Percentiles rank a stretch among this genome's conserved stretches.
These are phyloP conservation scores for Aureobasidium sp. DNA, from an alignment of 2,329 filamentous ascomycete species.

Conservation along the genomic window DNA sequence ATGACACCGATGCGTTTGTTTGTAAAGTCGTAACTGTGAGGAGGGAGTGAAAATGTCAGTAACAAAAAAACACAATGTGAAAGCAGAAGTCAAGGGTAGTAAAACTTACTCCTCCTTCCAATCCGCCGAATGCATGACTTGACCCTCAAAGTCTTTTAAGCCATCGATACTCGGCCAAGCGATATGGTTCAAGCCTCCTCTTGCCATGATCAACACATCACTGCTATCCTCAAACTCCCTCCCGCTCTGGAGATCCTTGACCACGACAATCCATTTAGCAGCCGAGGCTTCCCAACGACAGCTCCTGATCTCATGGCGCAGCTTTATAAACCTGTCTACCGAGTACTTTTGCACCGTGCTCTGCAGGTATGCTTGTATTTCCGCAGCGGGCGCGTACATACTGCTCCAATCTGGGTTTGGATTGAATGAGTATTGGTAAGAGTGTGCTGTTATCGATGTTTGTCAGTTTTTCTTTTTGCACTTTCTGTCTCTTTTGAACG, in stretches of 20 bases:
- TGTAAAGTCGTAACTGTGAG: constrained; percentile 17
- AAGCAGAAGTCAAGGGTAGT: not conserved
- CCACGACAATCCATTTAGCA: constrained; percentile 29
- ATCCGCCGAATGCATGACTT: constrained; percentile 46
- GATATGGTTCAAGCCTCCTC: constrained; percentile 44
- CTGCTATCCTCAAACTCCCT: constrained; percentile 33
- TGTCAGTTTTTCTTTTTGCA: not conserved
- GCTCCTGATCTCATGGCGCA: constrained; percentile 27
- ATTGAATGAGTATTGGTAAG: constrained; percentile 36
- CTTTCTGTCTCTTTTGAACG: too few species aligned
- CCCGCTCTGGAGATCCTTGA: constrained; percentile 24
- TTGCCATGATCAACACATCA: constrained; percentile 41
- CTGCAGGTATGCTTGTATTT: constrained; percentile 32
- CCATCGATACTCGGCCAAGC: constrained; percentile 46
- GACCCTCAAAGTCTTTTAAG: constrained; percentile 42
- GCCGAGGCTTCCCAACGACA: constrained; percentile 27
- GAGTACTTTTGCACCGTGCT: constrained; percentile 28
- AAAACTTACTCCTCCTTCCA: constrained; percentile 39
- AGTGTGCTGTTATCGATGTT: constrained; percentile 23
- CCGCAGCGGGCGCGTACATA: constrained; percentile 31
- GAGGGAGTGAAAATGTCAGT: constrained; percentile 21
- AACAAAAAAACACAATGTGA: not conserved
- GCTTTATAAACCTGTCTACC: constrained; percentile 30
- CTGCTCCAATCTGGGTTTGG: constrained; percentile 34
- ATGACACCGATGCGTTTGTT: constrained; percentile 20